Percentiles rank a stretch among this genome's conserved stretches.
These are phyloP conservation scores for Paramecium pentaurelia DNA, from an alignment of 73 alveolate genomes.

Conservation along the genomic window DNA sequence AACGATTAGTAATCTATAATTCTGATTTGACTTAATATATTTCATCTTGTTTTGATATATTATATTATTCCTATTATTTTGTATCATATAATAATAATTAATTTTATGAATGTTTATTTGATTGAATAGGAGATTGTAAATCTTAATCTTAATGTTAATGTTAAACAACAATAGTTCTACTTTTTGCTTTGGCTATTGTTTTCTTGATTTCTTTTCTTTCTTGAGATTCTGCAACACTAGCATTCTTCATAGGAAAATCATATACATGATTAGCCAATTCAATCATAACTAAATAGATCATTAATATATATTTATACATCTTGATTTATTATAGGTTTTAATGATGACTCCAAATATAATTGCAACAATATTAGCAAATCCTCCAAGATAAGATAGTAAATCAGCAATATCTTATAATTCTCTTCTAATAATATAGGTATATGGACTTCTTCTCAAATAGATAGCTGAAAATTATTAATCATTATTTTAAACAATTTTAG, in stretches of 20 bases:
- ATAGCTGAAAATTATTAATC: neutral
- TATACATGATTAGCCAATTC: neutral
- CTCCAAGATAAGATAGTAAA: neutral
- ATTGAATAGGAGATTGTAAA: neutral
- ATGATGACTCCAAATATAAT: neutral
- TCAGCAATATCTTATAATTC: neutral
- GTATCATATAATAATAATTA: neutral
- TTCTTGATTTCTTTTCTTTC: neutral
- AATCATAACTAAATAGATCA: neutral
- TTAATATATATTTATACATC: neutral
- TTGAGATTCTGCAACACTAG: neutral
- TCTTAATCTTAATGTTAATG: neutral
- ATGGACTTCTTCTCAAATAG: conserved; percentile 15
- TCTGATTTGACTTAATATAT: neutral
- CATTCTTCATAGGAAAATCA: neutral
- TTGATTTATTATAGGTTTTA: neutral
- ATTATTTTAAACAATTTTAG: neutral
- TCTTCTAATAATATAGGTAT: neutral
- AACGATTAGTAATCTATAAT: neutral
- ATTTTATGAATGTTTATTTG: neutral
- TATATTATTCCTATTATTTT: neutral
- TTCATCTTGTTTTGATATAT: neutral
- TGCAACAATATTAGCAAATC: neutral
- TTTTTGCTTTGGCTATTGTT: neutral
- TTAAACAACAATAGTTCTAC: neutral